Evolutionary conservation across 2,329 filamentous ascomycete species (phyloP).

Genomic region (Ceratocystis colombiana): DNA sequence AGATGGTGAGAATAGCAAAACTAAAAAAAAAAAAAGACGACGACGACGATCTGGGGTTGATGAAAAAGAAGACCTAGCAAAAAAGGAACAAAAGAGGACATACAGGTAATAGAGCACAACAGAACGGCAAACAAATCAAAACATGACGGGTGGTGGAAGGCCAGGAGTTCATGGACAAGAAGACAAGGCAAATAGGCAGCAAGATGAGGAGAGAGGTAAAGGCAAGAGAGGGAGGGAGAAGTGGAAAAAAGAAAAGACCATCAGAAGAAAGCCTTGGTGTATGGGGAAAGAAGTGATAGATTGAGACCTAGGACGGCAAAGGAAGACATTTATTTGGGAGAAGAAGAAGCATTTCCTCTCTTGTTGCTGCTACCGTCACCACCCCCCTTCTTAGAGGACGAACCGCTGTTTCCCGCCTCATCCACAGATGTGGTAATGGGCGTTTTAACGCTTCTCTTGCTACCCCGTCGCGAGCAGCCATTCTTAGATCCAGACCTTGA

Average conservation of each 20-base stretch:
- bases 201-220: neutral
- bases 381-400: neutral
- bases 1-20: neutral
- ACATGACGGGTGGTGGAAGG: neutral
- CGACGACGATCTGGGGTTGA: neutral
- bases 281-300: too few species aligned
- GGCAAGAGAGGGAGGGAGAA: neutral
- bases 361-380: neutral
- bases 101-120: neutral
- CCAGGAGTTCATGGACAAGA: neutral
- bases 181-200: neutral
- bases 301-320: neutral
- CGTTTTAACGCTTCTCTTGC: slow-evolving; percentile 9
- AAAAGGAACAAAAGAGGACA: neutral
- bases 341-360: neutral
- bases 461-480: slow-evolving; percentile 1
- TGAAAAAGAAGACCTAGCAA: neutral
- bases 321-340: neutral
- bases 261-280: neutral
- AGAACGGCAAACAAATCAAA: neutral
- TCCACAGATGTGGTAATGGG: neutral
- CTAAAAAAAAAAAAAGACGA: neutral
- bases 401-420: neutral
- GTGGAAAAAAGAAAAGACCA: neutral
- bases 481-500: neutral